Evolutionary conservation across 495 filamentous ascomycete genomes (phyloP), one percentile per base, ranked within the genome.

Genomic region (Trichoderma asperelloides): DNA sequence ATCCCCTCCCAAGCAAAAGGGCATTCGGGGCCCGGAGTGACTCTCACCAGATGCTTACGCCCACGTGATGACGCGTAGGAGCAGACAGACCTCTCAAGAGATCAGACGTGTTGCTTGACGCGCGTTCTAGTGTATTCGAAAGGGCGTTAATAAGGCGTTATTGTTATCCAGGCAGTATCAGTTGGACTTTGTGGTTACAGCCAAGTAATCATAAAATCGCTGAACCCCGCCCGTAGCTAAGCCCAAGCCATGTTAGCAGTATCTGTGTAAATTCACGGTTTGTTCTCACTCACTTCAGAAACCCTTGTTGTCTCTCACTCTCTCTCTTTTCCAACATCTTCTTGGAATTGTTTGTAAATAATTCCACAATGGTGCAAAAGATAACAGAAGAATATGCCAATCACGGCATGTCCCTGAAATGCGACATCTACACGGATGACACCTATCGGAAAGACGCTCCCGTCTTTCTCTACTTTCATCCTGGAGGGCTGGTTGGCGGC

Each of bases 341-440:
- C 21, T 55, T 25, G 16, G 16, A 23, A 25, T 55, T 11, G 18
- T n/a, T 5, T 11, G 11, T 16, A 55, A n/a, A 55, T 15, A 12
- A 16, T 7, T 55, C 87, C 88, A 85, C 70, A 86, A 3, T 88
- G 86, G 85, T 70, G 28, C 25, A 33, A 6, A 71, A 71, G 25
- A 45, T 49, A 9, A 73, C 68, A 0, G 40, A 65, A 11, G 16
- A 28, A 0, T 69, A 68, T 47, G 70, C 69, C 45, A 64, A 41
- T 21, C 72, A 72, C 55, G 25, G 69, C 12, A 40, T 72, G 13
- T 65, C 72, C 3, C 69, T 74, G 21, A 64, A 72, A 25, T 69
- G 69, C 65, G 72, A 72, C 67, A 23, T 74, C 3, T 74, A 72
- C 64, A 64, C 65, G 13, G 43, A 68, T 5, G 21, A 15, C 39